These are phyloP conservation scores for Thielaviopsis populi DNA, from an alignment of 2,329 filamentous ascomycete genomes.

Conservation along the genomic window DNA sequence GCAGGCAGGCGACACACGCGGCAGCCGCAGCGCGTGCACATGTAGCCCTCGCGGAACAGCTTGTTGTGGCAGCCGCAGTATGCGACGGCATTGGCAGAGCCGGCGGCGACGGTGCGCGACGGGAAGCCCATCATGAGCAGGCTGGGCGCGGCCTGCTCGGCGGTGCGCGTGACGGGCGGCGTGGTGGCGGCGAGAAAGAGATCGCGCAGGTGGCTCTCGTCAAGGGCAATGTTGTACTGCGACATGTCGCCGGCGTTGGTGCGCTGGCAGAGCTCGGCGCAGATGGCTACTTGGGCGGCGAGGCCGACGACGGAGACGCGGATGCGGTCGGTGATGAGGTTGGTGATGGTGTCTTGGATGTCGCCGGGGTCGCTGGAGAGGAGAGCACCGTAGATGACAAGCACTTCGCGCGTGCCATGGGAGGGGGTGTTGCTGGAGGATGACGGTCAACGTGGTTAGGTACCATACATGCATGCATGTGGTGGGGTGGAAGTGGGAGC, in stretches of 20 bases:
- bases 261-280: slow-evolving; percentile 69
- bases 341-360: slow-evolving; percentile 76
- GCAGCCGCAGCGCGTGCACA: slow-evolving; percentile 72
- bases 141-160: slow-evolving; percentile 42
- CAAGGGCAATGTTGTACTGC: slow-evolving; percentile 69
- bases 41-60: slow-evolving; percentile 69
- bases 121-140: slow-evolving; percentile 98
- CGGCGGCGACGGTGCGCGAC: slow-evolving; percentile 60
- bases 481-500: background rate
- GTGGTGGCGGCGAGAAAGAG: slow-evolving; percentile 81
- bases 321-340: slow-evolving; percentile 67
- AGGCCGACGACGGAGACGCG: slow-evolving; percentile 81
- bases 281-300: slow-evolving; percentile 82
- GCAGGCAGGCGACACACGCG: slow-evolving; percentile 84
- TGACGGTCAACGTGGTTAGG: slow-evolving; percentile 9
- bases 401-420: slow-evolving; percentile 83
- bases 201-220: slow-evolving; percentile 65
- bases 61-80: slow-evolving; percentile 86
- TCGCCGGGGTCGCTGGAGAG: slow-evolving; percentile 86
- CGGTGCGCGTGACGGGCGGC: slow-evolving; percentile 64
- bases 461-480: too few relatives aligned
- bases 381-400: slow-evolving; percentile 82
- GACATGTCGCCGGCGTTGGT: slow-evolving; percentile 70
- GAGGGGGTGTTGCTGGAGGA: slow-evolving; percentile 61
- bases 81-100: slow-evolving; percentile 41